A percentile compares a stretch with the other conserved stretches of the same genome.
These are phyloP conservation scores for Ganoderma leucocontextum DNA, from an alignment of 1,284 basidiomycete genomes.

Conservation along the genomic window DNA sequence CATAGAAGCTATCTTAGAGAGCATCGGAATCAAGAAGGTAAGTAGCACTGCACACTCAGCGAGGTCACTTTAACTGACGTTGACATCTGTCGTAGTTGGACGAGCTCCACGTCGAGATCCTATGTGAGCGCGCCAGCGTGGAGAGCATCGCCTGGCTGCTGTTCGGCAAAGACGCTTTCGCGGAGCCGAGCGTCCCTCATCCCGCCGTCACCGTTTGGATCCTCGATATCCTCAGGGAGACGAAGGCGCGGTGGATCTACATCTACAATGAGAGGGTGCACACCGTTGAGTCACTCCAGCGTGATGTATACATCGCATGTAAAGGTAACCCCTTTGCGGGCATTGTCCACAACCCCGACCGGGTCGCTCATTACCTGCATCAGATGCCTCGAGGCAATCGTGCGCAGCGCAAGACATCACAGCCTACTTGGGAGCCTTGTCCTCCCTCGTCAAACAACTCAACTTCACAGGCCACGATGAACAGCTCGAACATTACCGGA, in stretches of 20 bases:
- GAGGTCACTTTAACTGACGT: neutral
- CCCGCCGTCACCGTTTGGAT: neutral
- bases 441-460: neutral
- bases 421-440: neutral
- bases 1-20: neutral
- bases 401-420: neutral
- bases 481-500: neutral
- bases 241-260: neutral
- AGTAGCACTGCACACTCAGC: neutral
- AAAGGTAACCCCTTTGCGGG: neutral
- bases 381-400: neutral
- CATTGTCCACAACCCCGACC: too few relatives aligned
- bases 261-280: neutral
- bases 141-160: neutral
- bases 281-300: neutral
- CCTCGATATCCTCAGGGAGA: neutral
- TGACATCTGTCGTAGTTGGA: neutral
- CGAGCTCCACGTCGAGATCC: too few relatives aligned
- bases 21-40: neutral
- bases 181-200: neutral
- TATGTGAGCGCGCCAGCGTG: too few relatives aligned
- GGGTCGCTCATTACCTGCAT: neutral
- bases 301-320: neutral
- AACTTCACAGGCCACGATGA: neutral
- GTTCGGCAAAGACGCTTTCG: neutral